Evolutionary conservation across 2,329 filamentous ascomycete species (phyloP), one percentile per base, ranked within the genome.

Genomic region (Paramyrothecium sp.): DNA sequence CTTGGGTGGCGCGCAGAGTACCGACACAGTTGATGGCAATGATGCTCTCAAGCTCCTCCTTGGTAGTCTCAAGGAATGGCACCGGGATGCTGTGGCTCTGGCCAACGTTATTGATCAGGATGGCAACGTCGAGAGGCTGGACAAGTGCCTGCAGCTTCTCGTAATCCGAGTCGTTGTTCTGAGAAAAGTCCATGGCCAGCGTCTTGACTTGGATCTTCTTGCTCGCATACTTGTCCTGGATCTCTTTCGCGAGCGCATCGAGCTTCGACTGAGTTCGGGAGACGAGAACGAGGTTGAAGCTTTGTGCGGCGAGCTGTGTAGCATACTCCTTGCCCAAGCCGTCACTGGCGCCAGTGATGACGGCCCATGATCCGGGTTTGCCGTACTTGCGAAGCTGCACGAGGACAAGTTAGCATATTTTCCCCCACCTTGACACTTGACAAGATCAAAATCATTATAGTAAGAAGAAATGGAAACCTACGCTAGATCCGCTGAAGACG

Each of bases 301-400:
- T 93, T 72, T 95, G 93, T 60, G 86, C 81, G 22, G 95, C 93
- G 57, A 99, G 88, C 73, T 98, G 92, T 33, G 89, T 82, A 41
- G 94, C 92, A 72, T 92, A 99, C 78, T 99, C 95, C 77, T 97
- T 98, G 71, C 95, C 95, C 61, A 99, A 88, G 62, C 95, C 96
- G 75, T 99, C 95, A 12, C 93, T 97, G 54, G 94, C 95, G 61
- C 95, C 95, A 23, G 95, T 99, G 46, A 99, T 84, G 56, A 99
- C 86, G 33, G 91, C 95, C 93, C 94, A 99, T 58, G 89, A 93
- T 60, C 94, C 94, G 68, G 92, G 91, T 66, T 89, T 89, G 65
- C 93, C 95, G 77, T 96, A 98, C 65, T 89, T 92, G 66, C 88
- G 88, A 58, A 99, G 87, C 94, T 96, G 58, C 58, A 54, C 50